Evolutionary conservation across 768 basidiomycete species (phyloP), one percentile per base, ranked within the genome.

Genomic region (Lactarius trivialis): DNA sequence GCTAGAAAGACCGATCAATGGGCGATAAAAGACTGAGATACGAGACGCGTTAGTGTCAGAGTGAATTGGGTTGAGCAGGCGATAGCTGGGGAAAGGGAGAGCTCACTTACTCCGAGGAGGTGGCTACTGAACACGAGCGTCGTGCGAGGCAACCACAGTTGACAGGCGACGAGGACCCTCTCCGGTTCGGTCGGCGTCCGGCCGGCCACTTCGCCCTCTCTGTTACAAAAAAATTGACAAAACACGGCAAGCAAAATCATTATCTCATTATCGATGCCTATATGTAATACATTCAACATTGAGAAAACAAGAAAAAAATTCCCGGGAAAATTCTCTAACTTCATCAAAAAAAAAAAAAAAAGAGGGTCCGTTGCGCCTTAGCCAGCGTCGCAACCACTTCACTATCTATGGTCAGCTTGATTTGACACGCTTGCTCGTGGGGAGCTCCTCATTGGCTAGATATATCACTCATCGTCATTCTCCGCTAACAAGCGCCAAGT

Each of bases 71-170:
- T 26, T 7, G 2, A 51, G 26, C 3, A 45, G 52, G 45, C 24
- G 26, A n/a, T 48, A 41, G 36, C 49, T 21, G 30, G 62, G 58
- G 37, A 43, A 33, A 55, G 52, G 48, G 57, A 50, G 32, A 7
- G 17, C 12, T 30, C 5, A 59, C 62, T 57, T 12, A 62, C 56
- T 32, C 41, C 34, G 57, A 58, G 50, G 51, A 32, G 52, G 56
- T 54, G 50, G 56, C 56, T 41, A 63, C 53, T 58, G 62, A 64
- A 64, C 63, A 60, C 63, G 62, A 64, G 58, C 60, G 60, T 65
- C 66, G 66, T 59, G 64, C 64, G 57, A 64, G 66, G 64, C 61
- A 67, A 67, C 66, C 56, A 58, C 21, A 21, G 50, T 56, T 26
- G 32, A 53, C 41, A 53, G 53, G 55, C 61, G 57, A 65, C 65